Evolutionary conservation across 1,284 basidiomycete species (phyloP).

Genomic region (Kwoniella shivajii): DNA sequence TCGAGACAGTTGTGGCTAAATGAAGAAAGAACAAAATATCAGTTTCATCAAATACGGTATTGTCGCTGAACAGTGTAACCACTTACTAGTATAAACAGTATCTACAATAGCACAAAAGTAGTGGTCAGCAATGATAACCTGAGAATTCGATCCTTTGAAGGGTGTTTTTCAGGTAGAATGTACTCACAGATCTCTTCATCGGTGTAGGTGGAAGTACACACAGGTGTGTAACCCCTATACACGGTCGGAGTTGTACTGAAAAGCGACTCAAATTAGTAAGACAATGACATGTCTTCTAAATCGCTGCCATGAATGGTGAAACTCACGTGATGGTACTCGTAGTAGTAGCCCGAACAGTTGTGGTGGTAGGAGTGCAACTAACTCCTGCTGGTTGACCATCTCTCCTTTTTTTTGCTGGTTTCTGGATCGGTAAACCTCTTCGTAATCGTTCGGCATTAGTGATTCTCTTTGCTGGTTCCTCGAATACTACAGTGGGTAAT

Average conservation of each 20-base stretch:
- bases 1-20: no score
- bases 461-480: not conserved
- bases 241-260: not conserved
- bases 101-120: not conserved
- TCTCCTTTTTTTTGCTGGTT: not conserved
- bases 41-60: not conserved
- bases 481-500: not conserved
- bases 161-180: not conserved
- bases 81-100: not conserved
- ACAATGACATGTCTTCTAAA: no score
- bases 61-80: not conserved
- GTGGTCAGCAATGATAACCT: not conserved
- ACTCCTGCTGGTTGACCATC: not conserved
- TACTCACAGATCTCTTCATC: not conserved
- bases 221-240: not conserved
- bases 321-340: not conserved
- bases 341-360: not conserved
- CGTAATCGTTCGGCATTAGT: not conserved
- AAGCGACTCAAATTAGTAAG: not conserved
- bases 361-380: slow-evolving; percentile 1
- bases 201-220: not conserved
- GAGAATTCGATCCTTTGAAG: not conserved
- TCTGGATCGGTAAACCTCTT: not conserved
- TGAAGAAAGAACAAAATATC: no score
- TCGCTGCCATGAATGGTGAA: no score